Base-by-base conservation (phyloP, 2,329 filamentous ascomycete species). In the Chalaropsis ovoidea region DNA sequence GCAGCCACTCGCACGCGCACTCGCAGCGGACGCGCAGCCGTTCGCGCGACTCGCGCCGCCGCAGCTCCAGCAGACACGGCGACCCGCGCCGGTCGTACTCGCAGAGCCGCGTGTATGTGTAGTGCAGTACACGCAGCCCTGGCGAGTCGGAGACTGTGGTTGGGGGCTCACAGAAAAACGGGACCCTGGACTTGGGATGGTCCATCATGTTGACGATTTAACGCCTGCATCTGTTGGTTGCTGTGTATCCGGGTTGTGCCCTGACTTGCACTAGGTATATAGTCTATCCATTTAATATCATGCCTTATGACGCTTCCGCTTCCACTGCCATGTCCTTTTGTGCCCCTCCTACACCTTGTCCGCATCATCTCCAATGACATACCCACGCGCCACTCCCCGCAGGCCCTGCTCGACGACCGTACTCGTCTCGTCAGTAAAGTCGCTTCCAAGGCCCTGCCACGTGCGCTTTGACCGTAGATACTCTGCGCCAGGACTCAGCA, bases 401-500 rank as follows among this genome's bases (percentile, higher is more conserved):
- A 90, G 83, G 0, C 94, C 94, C 75, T 96, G 86, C 72, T 96
- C 90, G 66, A 99, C 82, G 19, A 83, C 74, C 0, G 88, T 86
- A 65, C 88, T 78, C n/a, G 78, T 76, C 15, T 77, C 77, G n/a
- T 76, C 69, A 75, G 81, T 79, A 71, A 91, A 95, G 73, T 99
- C 94, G 68, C 85, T 95, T 0, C 94, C 94, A 27, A 99, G 76
- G 0, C 94, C 94, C 72, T 88, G 88, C 94, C 94, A 99, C 3
- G 90, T 95, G 66, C 94, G 79, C 71, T 92, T 84, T 2, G 87
- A 88, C 41, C 87, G 83, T 69, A 99, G 77, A 70, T 84, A 97
- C 74, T 96, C 90, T 0, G 94, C 94, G 0, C 90, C 94, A 0
- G 94, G 94, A 58, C 93, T 97, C n/a, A 88, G 80, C 0, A 93